A percentile compares a stretch with the other conserved stretches of the same genome.
These are phyloP conservation scores for Rostrohypoxylon terebratum DNA, from an alignment of 495 filamentous ascomycete genomes.

Conservation along the genomic window DNA sequence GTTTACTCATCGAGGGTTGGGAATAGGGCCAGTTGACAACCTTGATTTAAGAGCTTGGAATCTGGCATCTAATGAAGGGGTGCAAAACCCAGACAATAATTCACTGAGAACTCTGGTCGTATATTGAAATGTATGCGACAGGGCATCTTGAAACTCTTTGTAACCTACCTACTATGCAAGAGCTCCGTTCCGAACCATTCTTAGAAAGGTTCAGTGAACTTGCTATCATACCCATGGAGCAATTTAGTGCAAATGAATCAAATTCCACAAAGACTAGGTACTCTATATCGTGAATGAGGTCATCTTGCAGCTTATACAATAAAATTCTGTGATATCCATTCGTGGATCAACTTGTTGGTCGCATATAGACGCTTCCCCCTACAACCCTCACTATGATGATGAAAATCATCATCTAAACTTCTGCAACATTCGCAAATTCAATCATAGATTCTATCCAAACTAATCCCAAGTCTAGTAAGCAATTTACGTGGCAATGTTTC, in stretches of 20 bases:
- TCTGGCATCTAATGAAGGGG: not conserved
- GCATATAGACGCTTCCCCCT: no score
- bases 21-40: not conserved
- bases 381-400: no score
- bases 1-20: not conserved
- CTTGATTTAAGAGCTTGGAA: not conserved
- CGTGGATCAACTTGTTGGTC: not conserved
- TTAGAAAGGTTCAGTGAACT: not conserved
- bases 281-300: not conserved
- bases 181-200: not conserved
- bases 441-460: no score
- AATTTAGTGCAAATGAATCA: constrained; percentile 32
- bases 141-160: constrained; percentile 22
- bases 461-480: no score
- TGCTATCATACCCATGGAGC: constrained; percentile 5
- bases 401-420: no score
- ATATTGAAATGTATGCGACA: not conserved
- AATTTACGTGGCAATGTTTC: no score
- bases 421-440: no score
- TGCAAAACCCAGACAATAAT: constrained; percentile 17
- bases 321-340: not conserved
- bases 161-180: constrained; percentile 19
- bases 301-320: not conserved
- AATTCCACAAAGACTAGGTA: not conserved
- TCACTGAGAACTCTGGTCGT: not conserved